These are phyloP conservation scores for Penicillium sp. DNA, from an alignment of 2,329 filamentous ascomycete species.

Conservation along the genomic window DNA sequence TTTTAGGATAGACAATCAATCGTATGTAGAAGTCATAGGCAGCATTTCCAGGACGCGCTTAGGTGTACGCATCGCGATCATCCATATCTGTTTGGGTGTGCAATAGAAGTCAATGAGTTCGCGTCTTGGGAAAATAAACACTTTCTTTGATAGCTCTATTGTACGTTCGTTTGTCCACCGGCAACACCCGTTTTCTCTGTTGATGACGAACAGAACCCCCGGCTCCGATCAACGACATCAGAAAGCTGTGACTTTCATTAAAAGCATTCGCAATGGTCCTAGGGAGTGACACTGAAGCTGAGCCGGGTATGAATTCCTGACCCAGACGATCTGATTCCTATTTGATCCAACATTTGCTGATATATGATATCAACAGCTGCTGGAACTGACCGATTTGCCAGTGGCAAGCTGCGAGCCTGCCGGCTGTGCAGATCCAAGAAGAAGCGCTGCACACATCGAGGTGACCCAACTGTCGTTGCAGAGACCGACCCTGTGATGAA, in stretches of 20 bases:
- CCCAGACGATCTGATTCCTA: neutral
- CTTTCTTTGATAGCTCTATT: neutral
- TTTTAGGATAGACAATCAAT: neutral
- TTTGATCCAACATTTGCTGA: neutral
- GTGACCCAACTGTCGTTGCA: neutral
- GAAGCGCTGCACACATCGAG: slow-evolving; percentile 24
- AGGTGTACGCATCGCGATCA: no score
- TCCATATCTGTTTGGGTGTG: no score
- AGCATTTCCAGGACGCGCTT: no score
- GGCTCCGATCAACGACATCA: neutral
- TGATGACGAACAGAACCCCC: neutral
- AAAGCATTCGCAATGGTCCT: neutral
- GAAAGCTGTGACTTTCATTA: neutral
- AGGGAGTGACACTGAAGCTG: neutral
- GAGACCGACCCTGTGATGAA: neutral
- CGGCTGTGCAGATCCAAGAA: slow-evolving; percentile 22
- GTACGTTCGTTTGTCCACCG: neutral
- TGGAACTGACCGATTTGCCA: neutral
- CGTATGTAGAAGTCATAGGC: no score
- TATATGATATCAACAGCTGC: neutral
- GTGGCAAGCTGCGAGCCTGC: slow-evolving; percentile 11
- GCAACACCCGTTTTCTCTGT: neutral
- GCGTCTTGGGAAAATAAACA: neutral
- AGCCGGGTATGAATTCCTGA: neutral
- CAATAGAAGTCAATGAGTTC: no score